phyloP scores from a whole-genome alignment of 2,329 filamentous ascomycete species.

The Aspergillus sp. region DNA sequence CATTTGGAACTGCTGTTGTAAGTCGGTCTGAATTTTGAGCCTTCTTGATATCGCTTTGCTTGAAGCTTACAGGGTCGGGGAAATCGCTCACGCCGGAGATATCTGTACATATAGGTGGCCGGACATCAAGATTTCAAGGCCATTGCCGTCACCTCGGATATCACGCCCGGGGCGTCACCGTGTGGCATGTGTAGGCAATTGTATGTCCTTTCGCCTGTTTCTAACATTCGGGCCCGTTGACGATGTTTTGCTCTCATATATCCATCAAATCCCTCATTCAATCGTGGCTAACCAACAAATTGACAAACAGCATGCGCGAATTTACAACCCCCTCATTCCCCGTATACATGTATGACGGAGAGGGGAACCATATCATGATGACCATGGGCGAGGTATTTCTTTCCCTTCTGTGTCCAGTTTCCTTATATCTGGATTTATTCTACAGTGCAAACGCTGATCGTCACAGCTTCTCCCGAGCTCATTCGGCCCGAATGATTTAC shows the following conservation, averaged over 20 bases:
- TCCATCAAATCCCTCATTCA: too few species aligned
- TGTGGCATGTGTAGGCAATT: conserved; percentile 97
- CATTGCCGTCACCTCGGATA: conserved; percentile 80
- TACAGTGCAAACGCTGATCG: conserved; percentile 1
- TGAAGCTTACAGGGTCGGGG: neutral
- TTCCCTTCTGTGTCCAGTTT: neutral
- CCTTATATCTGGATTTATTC: neutral
- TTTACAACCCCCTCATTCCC: conserved; percentile 67
- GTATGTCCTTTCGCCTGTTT: conserved; percentile 38
- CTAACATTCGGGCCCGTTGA: neutral
- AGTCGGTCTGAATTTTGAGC: conserved; percentile 7
- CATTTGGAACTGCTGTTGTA: conserved; percentile 71
- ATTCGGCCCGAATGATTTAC: conserved; percentile 61
- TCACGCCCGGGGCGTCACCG: conserved; percentile 61
- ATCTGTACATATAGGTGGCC: conserved; percentile 27
- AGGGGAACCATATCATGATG: conserved; percentile 54
- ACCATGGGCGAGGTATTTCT: conserved; percentile 35
- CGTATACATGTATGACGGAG: conserved; percentile 88
- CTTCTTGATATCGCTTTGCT: too few species aligned
- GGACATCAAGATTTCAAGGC: conserved; percentile 63
- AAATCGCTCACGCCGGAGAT: neutral
- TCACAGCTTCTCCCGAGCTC: conserved; percentile 62
- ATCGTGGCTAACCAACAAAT: too few species aligned
- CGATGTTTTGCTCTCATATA: too few species aligned
- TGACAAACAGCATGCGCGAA: conserved; percentile 57